Conservation (phyloP, 2,329 filamentous ascomycete genomes). For the Meredithiella fracta region DNA sequence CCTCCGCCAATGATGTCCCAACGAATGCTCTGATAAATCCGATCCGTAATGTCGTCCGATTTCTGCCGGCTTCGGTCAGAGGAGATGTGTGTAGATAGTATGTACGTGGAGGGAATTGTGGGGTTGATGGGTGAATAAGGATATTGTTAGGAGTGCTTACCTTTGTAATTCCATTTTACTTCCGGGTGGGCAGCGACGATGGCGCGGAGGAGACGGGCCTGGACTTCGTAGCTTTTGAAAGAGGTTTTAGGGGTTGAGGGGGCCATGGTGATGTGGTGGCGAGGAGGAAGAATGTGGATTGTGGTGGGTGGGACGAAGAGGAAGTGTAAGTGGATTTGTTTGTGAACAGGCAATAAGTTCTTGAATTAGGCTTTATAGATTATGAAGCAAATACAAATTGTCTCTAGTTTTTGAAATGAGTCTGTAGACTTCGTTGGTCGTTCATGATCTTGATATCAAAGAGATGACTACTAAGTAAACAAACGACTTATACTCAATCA, state of each 20-base stretch:
- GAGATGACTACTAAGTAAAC: background rate
- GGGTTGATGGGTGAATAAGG: too few relatives aligned
- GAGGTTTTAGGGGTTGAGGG: constrained; percentile 29
- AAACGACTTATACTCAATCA: background rate
- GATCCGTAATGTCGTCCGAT: constrained; percentile 32
- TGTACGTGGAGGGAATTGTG: background rate
- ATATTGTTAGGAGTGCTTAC: constrained; percentile 32
- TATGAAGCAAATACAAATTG: too few relatives aligned
- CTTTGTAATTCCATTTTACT: constrained; percentile 42
- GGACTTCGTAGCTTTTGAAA: constrained; percentile 43
- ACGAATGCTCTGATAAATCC: constrained; percentile 30
- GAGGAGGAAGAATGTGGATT: background rate
- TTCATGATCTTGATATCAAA: background rate
- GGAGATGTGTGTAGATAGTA: background rate
- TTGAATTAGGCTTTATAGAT: too few relatives aligned
- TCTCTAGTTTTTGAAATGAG: too few relatives aligned
- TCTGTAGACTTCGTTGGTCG: background rate
- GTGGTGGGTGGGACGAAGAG: background rate
- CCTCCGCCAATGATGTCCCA: constrained; percentile 36
- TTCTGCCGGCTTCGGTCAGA: constrained; percentile 21
- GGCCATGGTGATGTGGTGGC: constrained; percentile 22
- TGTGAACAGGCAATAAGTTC: too few relatives aligned
- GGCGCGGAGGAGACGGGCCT: constrained; percentile 43
- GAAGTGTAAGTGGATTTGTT: too few relatives aligned
- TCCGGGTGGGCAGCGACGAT: constrained; percentile 40